Percentiles rank a stretch among this genome's conserved stretches.
phyloP scores from a whole-genome alignment of 1,284 basidiomycete species.

The Trametes hirsuta region DNA sequence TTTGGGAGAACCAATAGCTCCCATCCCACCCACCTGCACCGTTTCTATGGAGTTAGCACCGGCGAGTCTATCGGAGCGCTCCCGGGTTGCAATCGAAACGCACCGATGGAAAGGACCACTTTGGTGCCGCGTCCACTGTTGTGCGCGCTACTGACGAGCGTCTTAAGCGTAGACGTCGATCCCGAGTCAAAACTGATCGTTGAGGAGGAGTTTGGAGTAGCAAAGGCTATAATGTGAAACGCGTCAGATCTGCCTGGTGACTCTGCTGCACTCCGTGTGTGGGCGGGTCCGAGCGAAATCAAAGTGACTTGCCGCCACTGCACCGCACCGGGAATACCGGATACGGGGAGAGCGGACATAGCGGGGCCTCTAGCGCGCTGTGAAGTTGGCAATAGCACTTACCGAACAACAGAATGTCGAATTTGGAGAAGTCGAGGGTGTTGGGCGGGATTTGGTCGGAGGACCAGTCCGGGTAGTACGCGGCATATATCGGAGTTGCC shows the following conservation, averaged over 20 bases:
- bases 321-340: conserved; percentile 6
- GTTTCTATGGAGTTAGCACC: conserved; percentile 5
- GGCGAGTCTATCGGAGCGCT: not conserved
- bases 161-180: conserved; percentile 53
- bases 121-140: conserved; percentile 58
- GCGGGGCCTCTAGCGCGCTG: not conserved
- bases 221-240: conserved; percentile 59
- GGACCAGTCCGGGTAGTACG: conserved; percentile 77
- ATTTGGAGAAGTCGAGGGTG: conserved; percentile 67
- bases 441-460: conserved; percentile 61
- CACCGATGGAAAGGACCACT: conserved; percentile 74
- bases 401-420: conserved; percentile 74
- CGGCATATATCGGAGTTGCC: conserved; percentile 39
- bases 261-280: not conserved
- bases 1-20: conserved; percentile 66
- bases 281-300: conserved; percentile 1
- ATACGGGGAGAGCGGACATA: conserved; percentile 1
- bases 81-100: not conserved
- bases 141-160: conserved; percentile 66
- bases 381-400: conserved; percentile 4
- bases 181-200: conserved; percentile 62
- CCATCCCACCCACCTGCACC: conserved; percentile 54
- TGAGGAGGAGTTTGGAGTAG: conserved; percentile 62
- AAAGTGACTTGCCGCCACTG: not conserved
- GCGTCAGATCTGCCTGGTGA: conserved; percentile 14